Conservation (phyloP, 768 basidiomycete species). For the Chalciporus chontae region DNA sequence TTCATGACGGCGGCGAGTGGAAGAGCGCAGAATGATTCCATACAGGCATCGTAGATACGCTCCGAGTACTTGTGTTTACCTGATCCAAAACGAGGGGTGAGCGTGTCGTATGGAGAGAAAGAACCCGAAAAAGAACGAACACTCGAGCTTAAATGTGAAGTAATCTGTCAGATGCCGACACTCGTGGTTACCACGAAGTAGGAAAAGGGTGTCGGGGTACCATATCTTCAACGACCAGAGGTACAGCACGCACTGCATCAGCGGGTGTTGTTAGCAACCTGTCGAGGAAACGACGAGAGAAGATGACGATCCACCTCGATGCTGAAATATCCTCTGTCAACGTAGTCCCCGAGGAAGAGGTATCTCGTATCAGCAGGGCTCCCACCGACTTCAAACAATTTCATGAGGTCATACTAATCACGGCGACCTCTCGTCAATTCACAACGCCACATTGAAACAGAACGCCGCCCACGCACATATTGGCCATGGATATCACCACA, state of each 20-base stretch:
- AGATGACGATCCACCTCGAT: slow-evolving; percentile 62
- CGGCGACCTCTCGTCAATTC: slow-evolving; percentile 13
- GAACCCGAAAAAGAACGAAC: slow-evolving; percentile 43
- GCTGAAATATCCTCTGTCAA: slow-evolving; percentile 91
- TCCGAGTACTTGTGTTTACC: slow-evolving; percentile 99
- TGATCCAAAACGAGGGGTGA: slow-evolving; percentile 29
- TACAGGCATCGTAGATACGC: slow-evolving; percentile 93
- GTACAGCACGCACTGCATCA: slow-evolving; percentile 85
- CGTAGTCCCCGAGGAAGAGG: slow-evolving; percentile 90
- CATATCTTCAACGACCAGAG: slow-evolving; percentile 99
- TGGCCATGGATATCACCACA: slow-evolving; percentile 99
- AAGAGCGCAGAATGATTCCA: slow-evolving; percentile 95
- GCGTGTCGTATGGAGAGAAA: neutral
- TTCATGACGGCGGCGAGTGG: slow-evolving; percentile 99
- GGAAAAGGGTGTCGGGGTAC: slow-evolving; percentile 96
- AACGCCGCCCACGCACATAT: slow-evolving; percentile 64
- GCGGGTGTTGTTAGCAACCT: slow-evolving; percentile 1
- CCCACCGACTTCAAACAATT: slow-evolving; percentile 90
- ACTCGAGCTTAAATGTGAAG: slow-evolving; percentile 98
- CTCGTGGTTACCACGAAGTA: slow-evolving; percentile 97
- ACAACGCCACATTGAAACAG: slow-evolving; percentile 4
- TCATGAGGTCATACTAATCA: slow-evolving; percentile 86
- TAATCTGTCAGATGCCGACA: slow-evolving; percentile 98
- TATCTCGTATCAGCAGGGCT: slow-evolving; percentile 93
- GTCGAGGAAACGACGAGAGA: neutral